Base-by-base conservation (phyloP, 495 filamentous ascomycete genomes). In the Platismatia glauca region DNA sequence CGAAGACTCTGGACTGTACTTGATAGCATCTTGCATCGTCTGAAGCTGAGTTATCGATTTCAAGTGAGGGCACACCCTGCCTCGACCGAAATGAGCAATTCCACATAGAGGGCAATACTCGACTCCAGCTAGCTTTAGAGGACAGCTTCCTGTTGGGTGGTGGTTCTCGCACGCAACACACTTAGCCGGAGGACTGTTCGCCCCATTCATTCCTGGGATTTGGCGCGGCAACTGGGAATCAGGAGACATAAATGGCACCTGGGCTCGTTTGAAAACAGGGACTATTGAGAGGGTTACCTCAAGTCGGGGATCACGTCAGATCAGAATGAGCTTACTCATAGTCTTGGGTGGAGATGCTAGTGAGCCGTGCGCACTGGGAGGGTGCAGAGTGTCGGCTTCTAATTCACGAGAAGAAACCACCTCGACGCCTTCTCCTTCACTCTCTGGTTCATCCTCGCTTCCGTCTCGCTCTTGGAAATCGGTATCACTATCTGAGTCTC, bases 21-120 rank as follows among this genome's bases (percentile, higher is more conserved):
- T 79, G 16, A 91, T 66, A 0, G 84, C 79, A 22, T 80, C 76
- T 11, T 89, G 61, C 85, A 91, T 87, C 6, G 71, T 68, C 29
- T 71, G 67, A 12, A 89, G 74, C 58, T 88, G 85, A 11, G 72
- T 75, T 46, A 82, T 77, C 2, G 78, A 82, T 27, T 75, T 70
- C 24, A 90, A 72, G 64, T 87, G 82, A 4, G 87, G 81, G 65
- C 88, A 91, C 29, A 73, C 74, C 8, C 84, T 78, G 1, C 67
- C 48, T 34, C 69, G 55, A 22, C 85, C 84, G 62, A 74, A 84
- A 65, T 91, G 88, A 6, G 87, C 84, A 31, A 86, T 72, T 13
- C 86, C 85, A 66, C 88, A 91, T 5, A 89, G 76, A 12, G 77
- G 78, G 68, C 88, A 91, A 59, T 76, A 70, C 67, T 90, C 86